A percentile compares a stretch with the other conserved stretches of the same genome.
Evolutionary conservation across 306 rosid species (phyloP).

Genomic region (Arachis stenosperma): DNA sequence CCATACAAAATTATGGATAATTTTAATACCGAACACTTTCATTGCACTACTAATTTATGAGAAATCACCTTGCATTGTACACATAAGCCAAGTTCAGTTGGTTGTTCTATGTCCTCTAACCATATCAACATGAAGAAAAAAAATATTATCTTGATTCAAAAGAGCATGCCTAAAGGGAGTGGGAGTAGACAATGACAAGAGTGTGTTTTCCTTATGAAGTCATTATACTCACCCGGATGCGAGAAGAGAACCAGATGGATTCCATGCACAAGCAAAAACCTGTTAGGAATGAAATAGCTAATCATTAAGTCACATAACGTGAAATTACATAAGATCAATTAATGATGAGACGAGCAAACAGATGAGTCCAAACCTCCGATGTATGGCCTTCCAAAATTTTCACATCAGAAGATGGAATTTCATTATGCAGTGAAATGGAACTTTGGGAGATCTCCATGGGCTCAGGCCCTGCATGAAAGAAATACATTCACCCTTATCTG

Average conservation of each 20-base stretch:
- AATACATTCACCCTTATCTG: background rate
- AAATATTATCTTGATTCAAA: constrained; percentile 14
- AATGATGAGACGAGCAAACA: background rate
- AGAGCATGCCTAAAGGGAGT: background rate
- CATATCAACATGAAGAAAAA: background rate
- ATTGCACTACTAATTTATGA: background rate
- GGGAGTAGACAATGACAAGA: background rate
- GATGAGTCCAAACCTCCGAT: constrained; percentile 57
- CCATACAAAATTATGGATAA: background rate
- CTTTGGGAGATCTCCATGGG: constrained; percentile 68
- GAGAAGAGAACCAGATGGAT: constrained; percentile 67
- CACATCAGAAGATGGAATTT: constrained; percentile 49
- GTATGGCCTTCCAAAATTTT: constrained; percentile 69
- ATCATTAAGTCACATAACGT: background rate
- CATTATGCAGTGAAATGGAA: constrained; percentile 36
- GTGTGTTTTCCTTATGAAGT: constrained; percentile 1
- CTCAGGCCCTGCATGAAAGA: constrained; percentile 54
- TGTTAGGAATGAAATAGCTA: constrained; percentile 30
- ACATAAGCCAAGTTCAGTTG: background rate
- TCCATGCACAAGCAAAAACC: constrained; percentile 86
- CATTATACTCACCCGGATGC: constrained; percentile 68
- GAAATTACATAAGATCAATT: background rate
- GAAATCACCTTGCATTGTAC: constrained; percentile 25
- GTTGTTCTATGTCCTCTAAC: background rate
- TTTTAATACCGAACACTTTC: background rate